Evolutionary conservation across 2,329 filamentous ascomycete genomes (phyloP).

Genomic region (Epichloe sp.): DNA sequence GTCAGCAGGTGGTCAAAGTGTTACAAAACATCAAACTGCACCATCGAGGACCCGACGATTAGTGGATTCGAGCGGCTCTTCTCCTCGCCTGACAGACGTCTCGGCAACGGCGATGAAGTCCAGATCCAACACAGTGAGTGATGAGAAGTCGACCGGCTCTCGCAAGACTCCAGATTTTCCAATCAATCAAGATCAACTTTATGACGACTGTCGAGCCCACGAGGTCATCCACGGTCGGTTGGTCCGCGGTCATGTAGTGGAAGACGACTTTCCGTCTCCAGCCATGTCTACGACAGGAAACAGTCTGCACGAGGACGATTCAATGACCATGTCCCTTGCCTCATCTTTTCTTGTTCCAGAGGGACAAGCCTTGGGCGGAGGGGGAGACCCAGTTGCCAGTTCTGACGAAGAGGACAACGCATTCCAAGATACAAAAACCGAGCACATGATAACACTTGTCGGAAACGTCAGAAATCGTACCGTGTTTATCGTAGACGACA

Average conservation of each 20-base stretch:
- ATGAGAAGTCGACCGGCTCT: slow-evolving; percentile 11
- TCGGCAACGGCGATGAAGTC: slow-evolving; percentile 6
- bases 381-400: slow-evolving; percentile 66
- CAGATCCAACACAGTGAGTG: slow-evolving; percentile 6
- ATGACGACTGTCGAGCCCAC: slow-evolving; percentile 67
- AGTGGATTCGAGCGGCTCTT: slow-evolving; percentile 31
- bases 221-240: slow-evolving; percentile 88
- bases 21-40: slow-evolving; percentile 10
- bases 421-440: slow-evolving; percentile 65
- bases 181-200: slow-evolving; percentile 33
- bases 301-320: slow-evolving; percentile 56
- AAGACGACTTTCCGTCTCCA: slow-evolving; percentile 81
- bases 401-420: slow-evolving; percentile 90
- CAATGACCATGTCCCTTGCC: slow-evolving; percentile 67
- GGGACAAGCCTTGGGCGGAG: slow-evolving; percentile 61
- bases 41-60: slow-evolving; percentile 9
- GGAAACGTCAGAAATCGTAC: slow-evolving; percentile 80
- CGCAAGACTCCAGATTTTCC: slow-evolving; percentile 14
- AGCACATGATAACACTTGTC: slow-evolving; percentile 95
- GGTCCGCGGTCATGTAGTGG: slow-evolving; percentile 88
- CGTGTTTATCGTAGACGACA: slow-evolving; percentile 94
- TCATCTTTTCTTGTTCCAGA: slow-evolving; percentile 68
- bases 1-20: slow-evolving; percentile 10
- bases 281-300: slow-evolving; percentile 55
- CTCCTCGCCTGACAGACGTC: slow-evolving; percentile 18